Conservation (phyloP, 2,329 filamentous ascomycete genomes). For the Talaromyces sp. region DNA sequence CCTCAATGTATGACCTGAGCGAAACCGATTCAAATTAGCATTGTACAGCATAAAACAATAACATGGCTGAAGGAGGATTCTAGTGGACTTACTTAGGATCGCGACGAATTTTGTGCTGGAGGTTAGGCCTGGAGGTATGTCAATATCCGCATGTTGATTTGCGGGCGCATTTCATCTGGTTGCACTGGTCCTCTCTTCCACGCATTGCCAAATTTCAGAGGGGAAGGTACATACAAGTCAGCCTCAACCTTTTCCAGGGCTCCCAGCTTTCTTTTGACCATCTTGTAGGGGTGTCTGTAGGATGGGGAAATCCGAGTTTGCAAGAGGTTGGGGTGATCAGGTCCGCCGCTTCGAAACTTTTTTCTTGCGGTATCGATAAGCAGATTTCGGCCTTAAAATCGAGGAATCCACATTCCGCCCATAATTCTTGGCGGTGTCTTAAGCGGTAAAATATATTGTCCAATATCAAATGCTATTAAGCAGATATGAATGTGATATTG, state of each 20-base stretch:
- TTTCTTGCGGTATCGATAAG: conserved; percentile 39
- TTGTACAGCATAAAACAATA: neutral
- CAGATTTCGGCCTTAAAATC: conserved; percentile 12
- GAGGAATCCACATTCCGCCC: neutral
- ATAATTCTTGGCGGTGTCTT: too few species aligned
- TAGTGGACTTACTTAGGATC: conserved; percentile 69
- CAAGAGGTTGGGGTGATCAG: conserved; percentile 74
- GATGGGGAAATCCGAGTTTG: conserved; percentile 10
- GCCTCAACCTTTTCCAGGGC: conserved; percentile 95
- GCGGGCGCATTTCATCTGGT: neutral
- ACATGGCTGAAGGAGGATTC: neutral
- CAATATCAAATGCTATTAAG: neutral
- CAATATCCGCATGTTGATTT: conserved; percentile 20
- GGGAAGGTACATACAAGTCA: conserved; percentile 63
- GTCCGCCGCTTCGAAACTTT: conserved; percentile 46
- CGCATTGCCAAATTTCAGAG: conserved; percentile 4
- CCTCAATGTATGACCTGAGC: conserved; percentile 78
- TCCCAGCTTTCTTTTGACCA: conserved; percentile 86
- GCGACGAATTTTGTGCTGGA: conserved; percentile 88
- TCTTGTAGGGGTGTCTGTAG: conserved; percentile 38
- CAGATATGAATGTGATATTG: neutral
- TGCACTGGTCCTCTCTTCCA: neutral
- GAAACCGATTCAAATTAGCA: conserved; percentile 7
- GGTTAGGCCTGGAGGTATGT: conserved; percentile 63
- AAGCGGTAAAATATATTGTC: too few species aligned